Percentiles rank a stretch among this genome's conserved stretches.
phyloP scores from a whole-genome alignment of 129 eudicot species.

The Scalesia atractyloides region DNA sequence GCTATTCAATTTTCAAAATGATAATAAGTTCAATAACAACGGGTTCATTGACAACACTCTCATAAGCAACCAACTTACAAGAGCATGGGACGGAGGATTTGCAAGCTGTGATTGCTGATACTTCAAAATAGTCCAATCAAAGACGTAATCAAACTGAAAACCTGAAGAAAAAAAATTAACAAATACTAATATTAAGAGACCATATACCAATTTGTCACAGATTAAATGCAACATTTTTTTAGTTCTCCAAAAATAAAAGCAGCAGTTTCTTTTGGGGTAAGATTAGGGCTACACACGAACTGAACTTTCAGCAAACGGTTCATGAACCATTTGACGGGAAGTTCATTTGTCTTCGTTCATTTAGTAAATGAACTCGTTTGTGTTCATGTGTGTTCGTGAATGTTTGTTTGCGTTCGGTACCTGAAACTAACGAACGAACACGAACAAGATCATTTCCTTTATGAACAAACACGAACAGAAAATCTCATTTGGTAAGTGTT shows the following conservation, averaged over 20 bases:
- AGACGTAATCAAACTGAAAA: slow-evolving; percentile 92
- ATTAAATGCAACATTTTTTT: background rate
- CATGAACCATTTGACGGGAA: too few species aligned
- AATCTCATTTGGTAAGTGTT: too few species aligned
- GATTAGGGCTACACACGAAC: too few species aligned
- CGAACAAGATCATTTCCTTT: too few species aligned
- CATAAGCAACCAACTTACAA: slow-evolving; percentile 52
- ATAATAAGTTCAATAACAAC: background rate
- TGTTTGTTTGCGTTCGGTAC: too few species aligned
- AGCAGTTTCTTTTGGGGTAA: background rate
- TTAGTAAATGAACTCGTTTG: too few species aligned
- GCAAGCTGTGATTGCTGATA: slow-evolving; percentile 95
- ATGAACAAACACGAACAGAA: too few species aligned
- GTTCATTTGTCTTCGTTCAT: too few species aligned
- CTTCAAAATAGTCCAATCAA: slow-evolving; percentile 97
- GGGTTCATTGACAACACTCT: background rate
- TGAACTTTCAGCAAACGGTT: too few species aligned
- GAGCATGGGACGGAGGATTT: slow-evolving; percentile 90
- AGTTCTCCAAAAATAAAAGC: background rate
- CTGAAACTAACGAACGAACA: too few species aligned
- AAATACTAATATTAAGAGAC: background rate
- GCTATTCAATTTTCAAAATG: background rate
- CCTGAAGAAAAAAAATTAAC: slow-evolving; percentile 47
- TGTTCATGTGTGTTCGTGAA: too few species aligned
- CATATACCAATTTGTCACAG: background rate